Percentiles rank a stretch among this genome's conserved stretches.
These are phyloP conservation scores for Nakaseomyces delphensis DNA, from an alignment of 1,139 yeast genomes.

Conservation along the genomic window DNA sequence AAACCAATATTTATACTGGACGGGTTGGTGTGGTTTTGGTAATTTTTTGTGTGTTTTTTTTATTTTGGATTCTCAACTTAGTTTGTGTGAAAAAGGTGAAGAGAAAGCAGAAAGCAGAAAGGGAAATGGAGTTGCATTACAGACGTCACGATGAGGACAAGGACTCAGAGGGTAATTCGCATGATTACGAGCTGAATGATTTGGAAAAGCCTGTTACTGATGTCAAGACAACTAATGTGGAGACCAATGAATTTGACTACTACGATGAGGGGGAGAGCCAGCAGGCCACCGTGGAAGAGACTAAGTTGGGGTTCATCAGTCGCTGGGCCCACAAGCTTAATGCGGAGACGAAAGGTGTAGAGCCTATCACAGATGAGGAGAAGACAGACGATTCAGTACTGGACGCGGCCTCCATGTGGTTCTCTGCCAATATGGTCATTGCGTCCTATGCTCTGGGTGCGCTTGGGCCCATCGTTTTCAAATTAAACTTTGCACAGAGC, in stretches of 20 bases:
- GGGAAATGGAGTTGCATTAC: constrained; percentile 2
- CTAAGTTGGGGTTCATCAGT: constrained; percentile 26
- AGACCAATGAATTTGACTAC: constrained; percentile 2
- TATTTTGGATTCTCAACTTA: too few species aligned
- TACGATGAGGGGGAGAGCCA: constrained; percentile 3
- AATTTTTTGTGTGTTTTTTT: too few species aligned
- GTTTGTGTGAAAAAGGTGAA: not conserved
- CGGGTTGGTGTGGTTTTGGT: too few species aligned
- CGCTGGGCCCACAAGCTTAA: constrained; percentile 32
- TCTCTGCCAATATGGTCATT: constrained; percentile 79
- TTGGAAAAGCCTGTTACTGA: not conserved
- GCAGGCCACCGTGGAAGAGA: constrained; percentile 8
- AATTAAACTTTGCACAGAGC: constrained; percentile 57
- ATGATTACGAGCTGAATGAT: constrained; percentile 5
- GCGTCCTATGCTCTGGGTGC: constrained; percentile 79
- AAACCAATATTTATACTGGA: too few species aligned
- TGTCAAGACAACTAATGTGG: constrained; percentile 4
- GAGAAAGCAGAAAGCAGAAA: not conserved
- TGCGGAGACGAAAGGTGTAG: constrained; percentile 42
- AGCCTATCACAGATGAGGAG: constrained; percentile 38
- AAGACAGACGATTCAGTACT: constrained; percentile 47
- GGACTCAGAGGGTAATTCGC: constrained; percentile 3
- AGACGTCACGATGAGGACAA: constrained; percentile 1
- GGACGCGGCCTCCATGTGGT: constrained; percentile 84
- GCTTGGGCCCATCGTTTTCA: constrained; percentile 48